Base-by-base conservation (phyloP, 1,284 basidiomycete species). In the Sanghuangporus weigelae region DNA sequence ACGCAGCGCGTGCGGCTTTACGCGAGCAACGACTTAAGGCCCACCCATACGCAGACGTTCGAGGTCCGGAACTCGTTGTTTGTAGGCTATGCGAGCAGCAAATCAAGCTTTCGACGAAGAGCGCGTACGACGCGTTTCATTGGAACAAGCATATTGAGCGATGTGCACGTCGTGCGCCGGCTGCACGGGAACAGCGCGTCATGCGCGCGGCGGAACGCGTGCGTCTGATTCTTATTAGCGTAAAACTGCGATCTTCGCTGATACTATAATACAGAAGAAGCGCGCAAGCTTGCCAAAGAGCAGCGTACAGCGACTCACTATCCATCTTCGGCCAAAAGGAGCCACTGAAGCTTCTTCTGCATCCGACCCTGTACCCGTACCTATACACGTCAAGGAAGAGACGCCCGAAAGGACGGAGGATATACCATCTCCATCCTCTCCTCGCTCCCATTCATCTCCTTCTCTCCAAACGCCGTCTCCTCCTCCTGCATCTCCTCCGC, bases 41-140 rank as follows among this genome's bases (percentile, higher is more conserved):
- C 44, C 84, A 86, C 69, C 76, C 78, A 23, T 77, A 81, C 70
- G 82, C 77, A n/a, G 75, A 77, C 3, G 78, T 88, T 23, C 74
- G 82, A 42, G 78, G 76, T 42, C 81, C 84, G 2, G 75, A 81
- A 36, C 76, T 77, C 57, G 84, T 89, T 57, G 73, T 76, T 63
- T 90, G 87, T 75, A 77, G 74, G 63, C 78, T 79, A 48, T 90
- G 88, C 71, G 75, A 77, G 31, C 73, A 70, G 23, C 73, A 74
- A 7, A 87, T 90, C 74, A 87, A 87, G 73, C 81, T 90, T 21
- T 90, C 87, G 2, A 72, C 76, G 11, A 89, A 89, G 73, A 86
- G 84, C 72, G 75, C 76, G 21, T 90, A 80, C 68, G 88, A 90
- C 69, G 77, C 78, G 19, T 82, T 81, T 68, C 88, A 90, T 71